Percentiles rank a stretch among this genome's conserved stretches.
phyloP scores from a whole-genome alignment of 805 yeast genomes.

The Priceomyces castillae region DNA sequence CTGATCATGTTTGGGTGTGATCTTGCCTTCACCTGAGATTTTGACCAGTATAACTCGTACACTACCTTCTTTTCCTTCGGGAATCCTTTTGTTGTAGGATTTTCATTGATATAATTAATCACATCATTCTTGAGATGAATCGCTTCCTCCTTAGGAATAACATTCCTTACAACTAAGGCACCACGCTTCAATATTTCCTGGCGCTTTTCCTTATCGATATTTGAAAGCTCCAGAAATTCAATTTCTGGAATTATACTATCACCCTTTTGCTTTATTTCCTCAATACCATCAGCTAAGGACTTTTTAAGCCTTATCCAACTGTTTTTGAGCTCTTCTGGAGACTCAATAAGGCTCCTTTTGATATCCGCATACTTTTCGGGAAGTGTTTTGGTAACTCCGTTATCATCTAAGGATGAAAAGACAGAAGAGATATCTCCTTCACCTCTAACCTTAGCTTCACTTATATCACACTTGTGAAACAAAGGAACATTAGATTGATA shows the following conservation, averaged over 20 bases:
- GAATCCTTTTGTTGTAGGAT: conserved; percentile 27
- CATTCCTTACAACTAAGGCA: conserved; percentile 27
- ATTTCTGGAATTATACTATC: conserved; percentile 20
- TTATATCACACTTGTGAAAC: conserved; percentile 8
- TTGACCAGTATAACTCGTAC: conserved; percentile 39
- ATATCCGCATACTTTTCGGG: conserved; percentile 4
- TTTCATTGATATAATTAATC: conserved; percentile 20
- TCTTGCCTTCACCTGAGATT: conserved; percentile 37
- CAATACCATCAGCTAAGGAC: conserved; percentile 19
- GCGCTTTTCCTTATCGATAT: not conserved
- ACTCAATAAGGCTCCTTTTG: conserved; percentile 4
- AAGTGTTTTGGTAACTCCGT: conserved; percentile 3
- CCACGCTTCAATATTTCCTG: conserved; percentile 17
- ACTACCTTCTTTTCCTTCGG: conserved; percentile 23
- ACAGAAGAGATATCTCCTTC: conserved; percentile 14
- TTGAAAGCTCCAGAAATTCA: conserved; percentile 16
- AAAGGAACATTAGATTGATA: no score
- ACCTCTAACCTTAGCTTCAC: conserved; percentile 9
- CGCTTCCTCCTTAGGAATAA: conserved; percentile 24
- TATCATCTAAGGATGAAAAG: conserved; percentile 4
- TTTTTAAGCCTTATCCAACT: conserved; percentile 26
- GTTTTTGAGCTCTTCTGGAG: conserved; percentile 3
- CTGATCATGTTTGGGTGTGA: conserved; percentile 33
- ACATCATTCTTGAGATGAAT: conserved; percentile 18
- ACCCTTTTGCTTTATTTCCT: conserved; percentile 18